phyloP scores from a whole-genome alignment of 352 stramenopile genomes.

The Phytophthora pluvialis region DNA sequence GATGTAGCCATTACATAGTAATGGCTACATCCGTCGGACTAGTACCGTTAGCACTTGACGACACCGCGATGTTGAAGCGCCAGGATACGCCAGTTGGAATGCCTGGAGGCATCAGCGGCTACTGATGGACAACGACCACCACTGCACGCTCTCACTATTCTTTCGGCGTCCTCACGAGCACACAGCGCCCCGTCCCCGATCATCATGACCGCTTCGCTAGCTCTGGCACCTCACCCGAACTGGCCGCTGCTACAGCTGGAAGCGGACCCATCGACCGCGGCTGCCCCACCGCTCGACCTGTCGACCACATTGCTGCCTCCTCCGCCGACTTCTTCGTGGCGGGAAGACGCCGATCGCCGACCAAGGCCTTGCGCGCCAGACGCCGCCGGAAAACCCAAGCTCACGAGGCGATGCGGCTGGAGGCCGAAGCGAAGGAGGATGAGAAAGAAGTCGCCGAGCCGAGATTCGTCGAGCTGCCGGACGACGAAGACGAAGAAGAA shows the following conservation, averaged over 20 bases:
- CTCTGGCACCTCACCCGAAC: background rate
- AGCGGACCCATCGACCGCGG: background rate
- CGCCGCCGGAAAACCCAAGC: background rate
- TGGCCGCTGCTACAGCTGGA: slow-evolving; percentile 4
- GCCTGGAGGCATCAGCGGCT: no score
- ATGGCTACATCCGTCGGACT: no score
- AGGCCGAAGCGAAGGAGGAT: background rate
- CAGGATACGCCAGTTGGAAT: background rate
- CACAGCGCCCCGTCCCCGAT: background rate
- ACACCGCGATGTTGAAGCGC: slow-evolving; percentile 7
- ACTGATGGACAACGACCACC: background rate
- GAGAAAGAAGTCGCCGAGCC: background rate
- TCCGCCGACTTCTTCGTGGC: no score
- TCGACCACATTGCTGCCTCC: background rate
- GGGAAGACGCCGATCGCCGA: background rate
- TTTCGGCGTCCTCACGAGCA: background rate
- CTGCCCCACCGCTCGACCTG: background rate
- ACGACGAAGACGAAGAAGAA: background rate
- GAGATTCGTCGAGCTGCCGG: slow-evolving; percentile 7
- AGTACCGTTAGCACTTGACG: background rate
- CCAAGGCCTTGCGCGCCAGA: background rate
- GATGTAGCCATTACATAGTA: slow-evolving; percentile 1
- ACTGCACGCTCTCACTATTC: background rate
- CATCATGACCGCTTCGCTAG: background rate
- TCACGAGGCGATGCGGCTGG: background rate